Conservation (phyloP, 768 basidiomycete genomes). For the Royoungia palumana region DNA sequence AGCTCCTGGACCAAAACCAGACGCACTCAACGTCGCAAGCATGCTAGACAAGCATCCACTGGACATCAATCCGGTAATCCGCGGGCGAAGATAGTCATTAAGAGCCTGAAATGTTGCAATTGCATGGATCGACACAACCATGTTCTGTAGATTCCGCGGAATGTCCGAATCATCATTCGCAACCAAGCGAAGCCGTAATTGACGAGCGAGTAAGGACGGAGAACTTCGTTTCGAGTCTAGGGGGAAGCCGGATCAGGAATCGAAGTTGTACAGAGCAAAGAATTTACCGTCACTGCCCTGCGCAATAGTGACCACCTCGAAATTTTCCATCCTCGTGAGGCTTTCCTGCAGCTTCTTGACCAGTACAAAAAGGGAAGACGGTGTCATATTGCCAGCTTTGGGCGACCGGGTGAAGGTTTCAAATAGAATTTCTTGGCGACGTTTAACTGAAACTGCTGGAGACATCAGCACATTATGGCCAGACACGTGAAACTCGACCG, state of each 20-base stretch:
- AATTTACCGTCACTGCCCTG: conserved; percentile 67
- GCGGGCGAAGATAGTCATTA: conserved; percentile 92
- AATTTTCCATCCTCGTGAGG: conserved; percentile 91
- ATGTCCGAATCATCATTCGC: conserved; percentile 88
- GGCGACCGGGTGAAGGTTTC: conserved; percentile 67
- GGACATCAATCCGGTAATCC: conserved; percentile 70
- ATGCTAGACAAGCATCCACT: conserved; percentile 75
- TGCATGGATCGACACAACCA: conserved; percentile 96
- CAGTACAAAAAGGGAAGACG: conserved; percentile 67
- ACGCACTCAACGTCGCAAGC: conserved; percentile 85
- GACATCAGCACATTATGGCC: conserved; percentile 5
- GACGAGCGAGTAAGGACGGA: conserved; percentile 87
- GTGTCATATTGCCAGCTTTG: conserved; percentile 41
- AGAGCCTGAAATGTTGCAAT: conserved; percentile 98
- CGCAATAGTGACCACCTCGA: conserved; percentile 89
- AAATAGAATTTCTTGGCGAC: conserved; percentile 75
- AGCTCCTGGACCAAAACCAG: conserved; percentile 59
- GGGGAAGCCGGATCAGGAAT: not conserved
- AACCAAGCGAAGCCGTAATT: conserved; percentile 84
- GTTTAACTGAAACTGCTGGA: conserved; percentile 52
- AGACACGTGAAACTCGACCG: not conserved
- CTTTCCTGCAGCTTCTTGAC: conserved; percentile 97
- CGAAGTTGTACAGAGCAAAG: not conserved
- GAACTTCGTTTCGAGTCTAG: conserved; percentile 88
- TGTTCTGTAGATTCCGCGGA: conserved; percentile 81